Percentiles rank a stretch among this genome's conserved stretches.
Evolutionary conservation across 2,329 filamentous ascomycete genomes (phyloP).

Genomic region (Talaromyces sp.): DNA sequence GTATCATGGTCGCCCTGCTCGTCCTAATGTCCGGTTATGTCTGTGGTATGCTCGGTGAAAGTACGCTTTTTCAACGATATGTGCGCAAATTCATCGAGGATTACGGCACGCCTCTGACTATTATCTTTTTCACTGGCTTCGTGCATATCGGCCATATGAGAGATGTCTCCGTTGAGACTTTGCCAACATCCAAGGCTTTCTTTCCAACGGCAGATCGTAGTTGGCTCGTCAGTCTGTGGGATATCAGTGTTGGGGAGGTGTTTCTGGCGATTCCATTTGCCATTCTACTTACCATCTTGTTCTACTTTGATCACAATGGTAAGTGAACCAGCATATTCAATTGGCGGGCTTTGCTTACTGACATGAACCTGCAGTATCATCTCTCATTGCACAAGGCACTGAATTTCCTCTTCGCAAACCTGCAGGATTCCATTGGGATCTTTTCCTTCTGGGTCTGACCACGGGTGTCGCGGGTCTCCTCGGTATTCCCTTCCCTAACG

Average conservation of each 20-base stretch:
- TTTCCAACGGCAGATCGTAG: constrained; percentile 69
- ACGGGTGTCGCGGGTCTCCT: constrained; percentile 73
- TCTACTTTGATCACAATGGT: constrained; percentile 90
- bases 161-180: constrained; percentile 64
- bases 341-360: background rate
- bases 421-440: constrained; percentile 81
- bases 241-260: constrained; percentile 68
- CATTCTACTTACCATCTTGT: constrained; percentile 75
- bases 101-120: constrained; percentile 79
- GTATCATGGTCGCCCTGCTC: constrained; percentile 71
- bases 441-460: constrained; percentile 76
- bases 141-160: constrained; percentile 81
- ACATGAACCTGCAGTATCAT: constrained; percentile 60
- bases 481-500: constrained; percentile 78
- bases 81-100: constrained; percentile 83
- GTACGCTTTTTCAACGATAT: constrained; percentile 70
- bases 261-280: constrained; percentile 89
- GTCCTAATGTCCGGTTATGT: constrained; percentile 75
- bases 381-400: constrained; percentile 77
- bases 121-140: constrained; percentile 87
- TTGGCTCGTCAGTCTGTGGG: constrained; percentile 83
- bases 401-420: constrained; percentile 79
- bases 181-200: constrained; percentile 77
- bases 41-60: constrained; percentile 68
- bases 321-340: constrained; percentile 25